Percentiles rank a stretch among this genome's conserved stretches.
Conservation (phyloP, 305 asterid species). For the Stenogyne calaminthoides region DNA sequence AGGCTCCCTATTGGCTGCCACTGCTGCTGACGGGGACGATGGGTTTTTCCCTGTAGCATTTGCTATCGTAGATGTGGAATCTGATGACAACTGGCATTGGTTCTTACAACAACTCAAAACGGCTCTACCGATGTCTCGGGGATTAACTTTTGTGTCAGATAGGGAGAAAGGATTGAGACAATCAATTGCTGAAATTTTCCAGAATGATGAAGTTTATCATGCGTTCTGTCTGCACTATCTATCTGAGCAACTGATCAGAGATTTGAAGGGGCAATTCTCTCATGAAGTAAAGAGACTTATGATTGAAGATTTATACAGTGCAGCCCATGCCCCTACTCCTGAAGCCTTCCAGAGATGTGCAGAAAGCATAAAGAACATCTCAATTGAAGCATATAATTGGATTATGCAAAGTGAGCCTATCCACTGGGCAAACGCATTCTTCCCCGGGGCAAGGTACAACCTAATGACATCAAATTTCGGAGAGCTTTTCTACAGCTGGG, state of each 20-base stretch:
- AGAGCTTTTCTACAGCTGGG: slow-evolving; percentile 85
- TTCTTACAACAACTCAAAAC: slow-evolving; percentile 77
- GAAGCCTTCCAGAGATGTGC: slow-evolving; percentile 71
- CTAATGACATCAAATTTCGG: slow-evolving; percentile 82
- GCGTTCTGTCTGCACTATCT: slow-evolving; percentile 77
- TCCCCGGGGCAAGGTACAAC: slow-evolving; percentile 85
- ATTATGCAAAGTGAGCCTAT: slow-evolving; percentile 82
- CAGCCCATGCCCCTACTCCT: slow-evolving; percentile 71
- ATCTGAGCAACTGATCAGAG: slow-evolving; percentile 83
- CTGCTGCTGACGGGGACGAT: slow-evolving; percentile 90
- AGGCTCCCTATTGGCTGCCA: slow-evolving; percentile 87
- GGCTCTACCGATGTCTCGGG: slow-evolving; percentile 58
- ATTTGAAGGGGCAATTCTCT: slow-evolving; percentile 76
- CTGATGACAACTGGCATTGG: slow-evolving; percentile 95
- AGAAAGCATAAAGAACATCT: slow-evolving; percentile 79
- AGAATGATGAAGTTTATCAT: slow-evolving; percentile 68
- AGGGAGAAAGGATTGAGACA: slow-evolving; percentile 85
- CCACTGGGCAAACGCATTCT: slow-evolving; percentile 88
- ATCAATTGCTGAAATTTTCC: slow-evolving; percentile 72
- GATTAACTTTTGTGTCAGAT: slow-evolving; percentile 79
- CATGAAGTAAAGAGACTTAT: slow-evolving; percentile 83
- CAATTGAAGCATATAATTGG: slow-evolving; percentile 85
- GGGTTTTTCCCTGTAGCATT: slow-evolving; percentile 91
- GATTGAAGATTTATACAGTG: slow-evolving; percentile 69
- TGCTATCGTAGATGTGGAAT: slow-evolving; percentile 84